Evolutionary conservation across 2,329 filamentous ascomycete genomes (phyloP), one percentile per base, ranked within the genome.

Genomic region (Pestalotiopsis sp.): DNA sequence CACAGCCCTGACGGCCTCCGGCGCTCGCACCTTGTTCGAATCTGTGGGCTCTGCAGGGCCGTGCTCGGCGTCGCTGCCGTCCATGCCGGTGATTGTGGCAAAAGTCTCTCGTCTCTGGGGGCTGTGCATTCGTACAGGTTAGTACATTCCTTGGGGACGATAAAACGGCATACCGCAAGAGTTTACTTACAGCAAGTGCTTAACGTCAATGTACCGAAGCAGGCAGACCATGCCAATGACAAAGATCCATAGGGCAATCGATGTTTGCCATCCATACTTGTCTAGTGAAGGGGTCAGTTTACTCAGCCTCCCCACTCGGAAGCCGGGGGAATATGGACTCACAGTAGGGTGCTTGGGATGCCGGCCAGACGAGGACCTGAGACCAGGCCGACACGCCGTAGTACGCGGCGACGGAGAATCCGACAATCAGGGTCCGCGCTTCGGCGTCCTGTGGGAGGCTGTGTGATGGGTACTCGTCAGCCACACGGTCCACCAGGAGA

Each of bases 361-460:
- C 84, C 3, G 85, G 85, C 85, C 85, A 87, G 1, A 86, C 81
- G 2, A 86, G 77, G 2, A 87, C 83, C 67, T 86, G 84, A 6
- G 82, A 84, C 84, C 84, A 87, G 0, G 85, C 83, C 0, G 83
- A 81, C 31, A 87, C 81, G 2, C 84, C 82, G 71, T 87, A 87
- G 68, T 86, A 84, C 0, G 80, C 80, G 2, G 85, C 84, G 23
- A 87, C 83, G 1, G 83, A 79, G 5, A 85, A 81, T 4, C 85
- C 85, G 0, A 87, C 81, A 52, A 85, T 84, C 1, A 87, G 76
- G 1, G 84, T 81, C 13, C 84, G 79, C 4, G 81, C 83, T 70
- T 86, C 84, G 0, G 84, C 82, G 69, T 86, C 84, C 72, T 85
- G 84, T 0, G 83, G 83, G n/a, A 79, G 72, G 36, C 68, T 73